Evolutionary conservation across 345 rosid genomes (phyloP), one percentile per base, ranked within the genome.

Genomic region (Hibiscus syriacus): DNA sequence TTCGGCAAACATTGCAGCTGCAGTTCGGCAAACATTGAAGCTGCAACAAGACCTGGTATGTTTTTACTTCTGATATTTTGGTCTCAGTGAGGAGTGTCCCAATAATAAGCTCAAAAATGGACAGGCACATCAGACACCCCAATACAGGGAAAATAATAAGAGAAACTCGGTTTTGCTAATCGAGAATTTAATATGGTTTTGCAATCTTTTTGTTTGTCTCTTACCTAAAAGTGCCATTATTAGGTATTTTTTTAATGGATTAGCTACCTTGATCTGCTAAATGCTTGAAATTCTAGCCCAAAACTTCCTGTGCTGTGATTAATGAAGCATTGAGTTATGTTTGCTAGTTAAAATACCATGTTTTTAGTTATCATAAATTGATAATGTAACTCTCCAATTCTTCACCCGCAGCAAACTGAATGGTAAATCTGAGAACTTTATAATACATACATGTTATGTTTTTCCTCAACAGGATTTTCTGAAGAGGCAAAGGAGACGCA

Each of bases 31-130:
- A n/a, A n/a, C n/a, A n/a, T n/a, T n/a, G n/a, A n/a, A n/a, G n/a
- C n/a, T n/a, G 82, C 96, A 84, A 82, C 89, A 82, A 22, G 98
- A 94, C 62, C 68, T 94, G 97, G 99, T 89, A 79, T 22, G 36
- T 53, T 54, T 23, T 1, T 3, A 43, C 19, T 56, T 49, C 46
- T 22, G 60, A 39, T 16, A 0, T 55, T 22, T 55, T 25, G 39
- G 11, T 20, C 20, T 6, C 25, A 1, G 13, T 23, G 25, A 6
- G 7, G 36, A 34, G 26, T 34, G 13, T 45, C 34, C 8, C 26
- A 19, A 1, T 53, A 53, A 53, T n/a, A 58, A 32, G 19, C 63
- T 16, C n/a, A 11, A n/a, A 30, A 32, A 58, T 12, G 10, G 25
- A 9, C 27, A 59, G 6, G n/a, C n/a, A n/a, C n/a, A n/a, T n/a